A percentile compares a stretch with the other conserved stretches of the same genome.
These are phyloP conservation scores for Wickerhamiella spandovensis DNA, from an alignment of 805 yeast species.

Conservation along the genomic window DNA sequence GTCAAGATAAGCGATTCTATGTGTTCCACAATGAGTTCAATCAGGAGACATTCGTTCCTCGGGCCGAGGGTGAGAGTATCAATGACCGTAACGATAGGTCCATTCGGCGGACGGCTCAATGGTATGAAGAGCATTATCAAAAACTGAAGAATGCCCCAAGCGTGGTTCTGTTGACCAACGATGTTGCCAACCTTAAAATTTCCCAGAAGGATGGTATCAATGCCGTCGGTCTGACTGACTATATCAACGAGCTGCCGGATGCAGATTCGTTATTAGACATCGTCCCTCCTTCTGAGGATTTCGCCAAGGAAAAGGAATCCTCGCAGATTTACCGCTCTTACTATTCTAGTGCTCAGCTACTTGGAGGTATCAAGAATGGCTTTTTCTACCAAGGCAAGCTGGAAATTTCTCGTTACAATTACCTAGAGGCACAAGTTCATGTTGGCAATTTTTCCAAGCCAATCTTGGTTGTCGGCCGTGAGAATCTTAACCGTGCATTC, in stretches of 20 bases:
- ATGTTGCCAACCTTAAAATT: slow-evolving; percentile 46
- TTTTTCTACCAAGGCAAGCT: slow-evolving; percentile 76
- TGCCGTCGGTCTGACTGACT: slow-evolving; percentile 51
- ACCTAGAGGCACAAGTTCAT: slow-evolving; percentile 72
- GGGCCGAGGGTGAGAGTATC: slow-evolving; percentile 54
- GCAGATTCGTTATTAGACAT: slow-evolving; percentile 41
- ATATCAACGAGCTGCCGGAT: slow-evolving; percentile 57
- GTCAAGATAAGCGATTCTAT: slow-evolving; percentile 61
- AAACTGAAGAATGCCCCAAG: slow-evolving; percentile 18
- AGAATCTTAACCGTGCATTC: slow-evolving; percentile 77
- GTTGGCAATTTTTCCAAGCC: slow-evolving; percentile 69
- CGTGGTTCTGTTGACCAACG: slow-evolving; percentile 52
- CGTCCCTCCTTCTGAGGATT: slow-evolving; percentile 41
- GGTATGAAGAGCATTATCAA: slow-evolving; percentile 57
- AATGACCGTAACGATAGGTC: slow-evolving; percentile 90
- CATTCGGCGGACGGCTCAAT: slow-evolving; percentile 58
- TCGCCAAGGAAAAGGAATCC: slow-evolving; percentile 19
- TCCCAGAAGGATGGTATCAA: slow-evolving; percentile 42
- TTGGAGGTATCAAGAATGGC: slow-evolving; percentile 86
- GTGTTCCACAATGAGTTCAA: slow-evolving; percentile 91
- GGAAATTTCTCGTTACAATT: slow-evolving; percentile 71
- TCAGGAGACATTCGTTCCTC: slow-evolving; percentile 49
- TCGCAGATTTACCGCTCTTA: slow-evolving; percentile 50
- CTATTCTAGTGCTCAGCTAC: slow-evolving; percentile 63
- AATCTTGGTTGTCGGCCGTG: slow-evolving; percentile 66